Percentiles rank a stretch among this genome's conserved stretches.
phyloP scores from a whole-genome alignment of 805 yeast species.

The Candida ficus region DNA sequence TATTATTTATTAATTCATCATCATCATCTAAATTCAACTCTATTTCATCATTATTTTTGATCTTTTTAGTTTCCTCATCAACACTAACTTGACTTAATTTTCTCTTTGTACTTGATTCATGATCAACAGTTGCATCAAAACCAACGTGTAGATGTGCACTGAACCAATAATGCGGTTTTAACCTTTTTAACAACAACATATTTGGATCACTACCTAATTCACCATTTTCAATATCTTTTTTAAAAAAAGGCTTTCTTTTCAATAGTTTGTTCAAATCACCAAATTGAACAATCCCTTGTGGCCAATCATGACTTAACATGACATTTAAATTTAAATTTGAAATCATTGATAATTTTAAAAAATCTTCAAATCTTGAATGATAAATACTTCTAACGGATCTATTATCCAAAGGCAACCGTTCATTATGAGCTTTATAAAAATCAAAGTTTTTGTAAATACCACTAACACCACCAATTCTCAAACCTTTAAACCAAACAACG shows the following conservation, averaged over 20 bases:
- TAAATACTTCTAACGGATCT: conserved; percentile 57
- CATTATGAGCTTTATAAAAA: conserved; percentile 36
- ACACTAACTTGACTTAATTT: conserved; percentile 8
- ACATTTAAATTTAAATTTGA: conserved; percentile 39
- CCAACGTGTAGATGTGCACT: conserved; percentile 84
- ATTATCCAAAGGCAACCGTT: conserved; percentile 43
- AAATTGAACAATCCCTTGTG: conserved; percentile 61
- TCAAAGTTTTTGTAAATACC: conserved; percentile 69
- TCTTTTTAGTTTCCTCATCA: conserved; percentile 8
- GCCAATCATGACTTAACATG: conserved; percentile 91
- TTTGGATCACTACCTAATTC: conserved; percentile 71
- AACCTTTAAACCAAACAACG: conserved; percentile 66
- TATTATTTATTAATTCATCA: conserved; percentile 13
- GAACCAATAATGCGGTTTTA: conserved; percentile 75
- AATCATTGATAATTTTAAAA: conserved; percentile 44
- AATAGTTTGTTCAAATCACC: conserved; percentile 56
- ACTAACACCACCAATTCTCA: conserved; percentile 75
- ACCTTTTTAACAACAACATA: conserved; percentile 42
- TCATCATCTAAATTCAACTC: conserved; percentile 24
- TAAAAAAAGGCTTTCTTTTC: conserved; percentile 59
- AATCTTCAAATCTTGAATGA: conserved; percentile 56
- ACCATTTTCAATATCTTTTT: conserved; percentile 51
- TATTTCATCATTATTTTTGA: conserved; percentile 22
- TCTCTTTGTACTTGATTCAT: conserved; percentile 22
- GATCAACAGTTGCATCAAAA: conserved; percentile 53